phyloP scores from a whole-genome alignment of 2,329 filamentous ascomycete species.

The Colletotrichum paranaense region DNA sequence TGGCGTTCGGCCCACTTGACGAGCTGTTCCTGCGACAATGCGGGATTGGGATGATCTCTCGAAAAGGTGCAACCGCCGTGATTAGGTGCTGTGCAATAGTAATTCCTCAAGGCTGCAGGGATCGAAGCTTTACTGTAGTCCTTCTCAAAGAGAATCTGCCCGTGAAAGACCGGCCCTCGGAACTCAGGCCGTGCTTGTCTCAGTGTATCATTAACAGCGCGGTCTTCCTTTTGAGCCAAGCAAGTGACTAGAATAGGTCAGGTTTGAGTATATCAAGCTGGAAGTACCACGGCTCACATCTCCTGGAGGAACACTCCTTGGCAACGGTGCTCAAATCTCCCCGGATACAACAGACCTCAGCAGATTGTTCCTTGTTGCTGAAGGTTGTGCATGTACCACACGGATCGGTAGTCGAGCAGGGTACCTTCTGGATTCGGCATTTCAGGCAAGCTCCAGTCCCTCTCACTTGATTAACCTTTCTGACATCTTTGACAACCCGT shows the following conservation, averaged over 20 bases:
- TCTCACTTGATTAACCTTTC: conserved; percentile 23
- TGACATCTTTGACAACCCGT: conserved; percentile 20
- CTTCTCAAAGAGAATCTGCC: not conserved
- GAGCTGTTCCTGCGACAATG: not conserved
- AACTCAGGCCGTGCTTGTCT: not conserved
- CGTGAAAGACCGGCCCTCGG: not conserved
- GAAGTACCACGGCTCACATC: conserved; percentile 15
- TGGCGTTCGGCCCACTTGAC: conserved; percentile 11
- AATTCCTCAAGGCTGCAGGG: not conserved
- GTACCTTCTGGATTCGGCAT: conserved; percentile 23
- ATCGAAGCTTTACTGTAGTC: not conserved
- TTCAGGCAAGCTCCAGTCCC: conserved; percentile 24
- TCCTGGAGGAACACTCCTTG: conserved; percentile 5
- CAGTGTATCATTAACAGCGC: not conserved
- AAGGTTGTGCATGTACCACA: conserved; percentile 22
- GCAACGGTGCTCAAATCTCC: conserved; percentile 1
- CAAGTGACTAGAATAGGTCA: not conserved
- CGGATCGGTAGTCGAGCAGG: conserved; percentile 4
- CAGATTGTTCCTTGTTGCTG: not conserved
- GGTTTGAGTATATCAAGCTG: not conserved
- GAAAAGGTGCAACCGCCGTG: conserved; percentile 6
- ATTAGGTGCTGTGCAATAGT: not conserved
- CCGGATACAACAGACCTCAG: conserved; percentile 16
- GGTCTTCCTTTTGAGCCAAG: not conserved
- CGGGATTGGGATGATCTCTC: not conserved